Conservation (phyloP, 805 yeast genomes). For the Metschnikowia proteae region DNA sequence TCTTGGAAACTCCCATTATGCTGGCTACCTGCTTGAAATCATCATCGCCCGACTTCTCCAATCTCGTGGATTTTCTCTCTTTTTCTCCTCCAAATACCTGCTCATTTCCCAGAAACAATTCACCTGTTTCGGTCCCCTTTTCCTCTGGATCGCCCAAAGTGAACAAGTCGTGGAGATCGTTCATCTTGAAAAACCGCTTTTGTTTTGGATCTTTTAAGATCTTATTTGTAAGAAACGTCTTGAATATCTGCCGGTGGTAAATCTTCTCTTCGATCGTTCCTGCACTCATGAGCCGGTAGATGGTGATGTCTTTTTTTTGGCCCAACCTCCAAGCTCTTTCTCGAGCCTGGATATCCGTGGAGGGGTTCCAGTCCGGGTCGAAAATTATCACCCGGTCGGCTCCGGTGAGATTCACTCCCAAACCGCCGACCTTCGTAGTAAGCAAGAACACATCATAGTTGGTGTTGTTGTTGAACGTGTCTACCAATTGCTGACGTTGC, state of each 20-base stretch:
- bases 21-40: slow-evolving; percentile 63
- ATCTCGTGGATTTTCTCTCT: slow-evolving; percentile 30
- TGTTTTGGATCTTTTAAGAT: slow-evolving; percentile 95
- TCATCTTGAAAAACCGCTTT: slow-evolving; percentile 85
- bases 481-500: slow-evolving; percentile 74
- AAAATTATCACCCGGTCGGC: slow-evolving; percentile 91
- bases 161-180: slow-evolving; percentile 86
- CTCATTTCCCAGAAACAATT: slow-evolving; percentile 52
- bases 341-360: slow-evolving; percentile 94
- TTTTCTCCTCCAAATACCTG: slow-evolving; percentile 30
- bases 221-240: slow-evolving; percentile 88
- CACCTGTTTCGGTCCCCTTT: slow-evolving; percentile 66
- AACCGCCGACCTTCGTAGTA: slow-evolving; percentile 94
- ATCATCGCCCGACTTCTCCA: slow-evolving; percentile 49
- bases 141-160: slow-evolving; percentile 72
- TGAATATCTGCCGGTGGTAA: slow-evolving; percentile 94
- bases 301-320: slow-evolving; percentile 86
- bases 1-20: slow-evolving; percentile 67
- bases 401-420: slow-evolving; percentile 91
- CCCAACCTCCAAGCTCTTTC: slow-evolving; percentile 98
- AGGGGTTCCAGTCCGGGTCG: slow-evolving; percentile 99
- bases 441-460: slow-evolving; percentile 64
- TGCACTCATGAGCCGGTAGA: slow-evolving; percentile 87
- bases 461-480: slow-evolving; percentile 64
- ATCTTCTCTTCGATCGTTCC: slow-evolving; percentile 97